phyloP scores from a whole-genome alignment of 2,329 filamentous ascomycete genomes.

The Acrocalymma vagum region DNA sequence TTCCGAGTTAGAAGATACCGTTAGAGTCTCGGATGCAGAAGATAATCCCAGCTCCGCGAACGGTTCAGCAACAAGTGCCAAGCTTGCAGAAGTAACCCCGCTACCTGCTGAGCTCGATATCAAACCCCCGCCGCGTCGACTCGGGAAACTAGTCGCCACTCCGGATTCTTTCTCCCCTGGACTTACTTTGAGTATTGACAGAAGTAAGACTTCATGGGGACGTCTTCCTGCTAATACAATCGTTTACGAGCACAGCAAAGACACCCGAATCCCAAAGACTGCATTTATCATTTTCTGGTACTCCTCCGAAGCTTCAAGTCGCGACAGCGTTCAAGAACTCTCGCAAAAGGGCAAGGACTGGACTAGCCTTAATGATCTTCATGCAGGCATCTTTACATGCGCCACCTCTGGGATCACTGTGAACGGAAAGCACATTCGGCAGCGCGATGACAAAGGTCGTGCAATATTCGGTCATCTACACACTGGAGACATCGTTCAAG shows the following conservation, averaged over 20 bases:
- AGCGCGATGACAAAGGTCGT: conserved; percentile 60
- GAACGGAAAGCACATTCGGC: conserved; percentile 74
- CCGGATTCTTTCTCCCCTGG: conserved; percentile 71
- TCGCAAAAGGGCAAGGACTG: conserved; percentile 60
- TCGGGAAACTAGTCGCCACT: conserved; percentile 74
- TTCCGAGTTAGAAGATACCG: conserved; percentile 38
- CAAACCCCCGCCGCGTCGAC: conserved; percentile 50
- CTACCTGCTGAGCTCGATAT: conserved; percentile 40
- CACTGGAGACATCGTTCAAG: conserved; percentile 77
- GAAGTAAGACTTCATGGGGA: conserved; percentile 79
- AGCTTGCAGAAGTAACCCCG: conserved; percentile 25
- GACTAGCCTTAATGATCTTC: conserved; percentile 62
- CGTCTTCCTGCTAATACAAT: conserved; percentile 74
- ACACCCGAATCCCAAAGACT: conserved; percentile 80
- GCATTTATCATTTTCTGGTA: conserved; percentile 75
- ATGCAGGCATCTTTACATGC: conserved; percentile 80
- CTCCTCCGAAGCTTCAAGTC: conserved; percentile 72
- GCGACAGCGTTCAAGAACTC: conserved; percentile 62
- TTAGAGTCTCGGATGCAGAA: conserved; percentile 29
- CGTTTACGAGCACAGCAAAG: conserved; percentile 68
- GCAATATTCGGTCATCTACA: conserved; percentile 72
- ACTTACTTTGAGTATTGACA: conserved; percentile 68
- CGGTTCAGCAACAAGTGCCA: conserved; percentile 19
- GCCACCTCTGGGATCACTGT: conserved; percentile 78
- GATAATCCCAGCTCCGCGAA: conserved; percentile 19